Base-by-base conservation (phyloP, 2,329 filamentous ascomycete genomes). In the Fusarium temperatum region DNA sequence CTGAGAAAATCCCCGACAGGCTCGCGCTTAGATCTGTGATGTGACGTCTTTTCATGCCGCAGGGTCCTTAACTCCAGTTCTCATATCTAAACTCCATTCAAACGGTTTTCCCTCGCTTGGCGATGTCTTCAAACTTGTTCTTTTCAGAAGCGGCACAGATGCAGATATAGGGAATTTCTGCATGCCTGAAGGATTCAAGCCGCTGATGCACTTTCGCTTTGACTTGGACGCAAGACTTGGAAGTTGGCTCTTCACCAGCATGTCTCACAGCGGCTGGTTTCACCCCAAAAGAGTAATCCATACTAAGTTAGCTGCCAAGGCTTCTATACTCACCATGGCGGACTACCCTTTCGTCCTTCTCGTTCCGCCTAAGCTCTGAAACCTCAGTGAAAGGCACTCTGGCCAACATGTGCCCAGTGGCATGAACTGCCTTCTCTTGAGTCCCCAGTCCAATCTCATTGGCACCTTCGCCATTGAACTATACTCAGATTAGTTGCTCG, bases 21-120 rank as follows among this genome's bases (percentile, higher is more conserved):
- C 38, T 66, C 38, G 22, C 41, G 9, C 30, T 59, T 50, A 42
- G 32, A 63, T 74, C 53, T 47, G 60, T 74, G 66, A 74, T 39
- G 60, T 74, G 66, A 74, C 57, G 66, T 71, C 50, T 73, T 26
- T 57, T 38, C 44, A 72, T 56, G 63, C 35, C 63, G 20, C 58
- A 65, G 47, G 38, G 38, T 38, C 41, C 39, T 74, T 59, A 72
- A 72, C 54, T 64, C 66, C 67, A 68, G 48, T 26, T 30, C n/a
- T 50, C 54, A 36, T 55, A 55, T 72, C 66, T 72, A 61, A 74
- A 68, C 71, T 72, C 71, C 66, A 71, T 73, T 30, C 18, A 18
- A 55, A 41, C 20, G 22, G 30, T 8, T 14, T 15, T n/a, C 41
- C 47, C 28, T 22, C 30, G 30, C 30, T 58, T 36, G 41, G 24